Evolutionary conservation across 2,329 filamentous ascomycete genomes (phyloP).

Genomic region (Zasmidium citrigriseum): DNA sequence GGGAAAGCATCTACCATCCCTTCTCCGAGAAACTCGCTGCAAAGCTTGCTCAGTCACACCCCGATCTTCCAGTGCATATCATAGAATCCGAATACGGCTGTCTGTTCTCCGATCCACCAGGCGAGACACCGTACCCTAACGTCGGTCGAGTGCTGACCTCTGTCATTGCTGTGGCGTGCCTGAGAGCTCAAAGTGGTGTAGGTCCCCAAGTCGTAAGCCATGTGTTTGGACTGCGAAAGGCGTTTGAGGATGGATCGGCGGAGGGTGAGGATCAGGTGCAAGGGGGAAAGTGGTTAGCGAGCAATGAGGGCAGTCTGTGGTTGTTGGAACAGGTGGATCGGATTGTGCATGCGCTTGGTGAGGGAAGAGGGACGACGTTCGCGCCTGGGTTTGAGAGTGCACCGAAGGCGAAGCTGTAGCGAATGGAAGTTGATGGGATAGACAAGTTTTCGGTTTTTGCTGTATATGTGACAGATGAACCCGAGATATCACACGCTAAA

Average conservation of each 20-base stretch:
- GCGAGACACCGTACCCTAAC: conserved; percentile 40
- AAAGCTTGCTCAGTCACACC: conserved; percentile 74
- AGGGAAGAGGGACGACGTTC: conserved; percentile 56
- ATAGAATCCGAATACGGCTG: conserved; percentile 72
- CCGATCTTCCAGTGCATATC: conserved; percentile 80
- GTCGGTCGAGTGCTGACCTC: conserved; percentile 73
- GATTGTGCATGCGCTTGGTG: conserved; percentile 54
- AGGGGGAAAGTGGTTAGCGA: conserved; percentile 64
- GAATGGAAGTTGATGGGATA: too few relatives aligned
- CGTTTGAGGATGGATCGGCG: conserved; percentile 64
- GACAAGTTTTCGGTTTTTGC: too few relatives aligned
- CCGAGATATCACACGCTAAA: too few relatives aligned
- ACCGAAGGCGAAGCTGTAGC: conserved; percentile 46
- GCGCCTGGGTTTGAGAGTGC: conserved; percentile 50
- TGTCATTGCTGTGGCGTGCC: conserved; percentile 70
- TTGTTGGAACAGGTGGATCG: conserved; percentile 62
- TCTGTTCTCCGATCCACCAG: conserved; percentile 65
- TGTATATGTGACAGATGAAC: too few relatives aligned
- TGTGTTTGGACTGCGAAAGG: conserved; percentile 78
- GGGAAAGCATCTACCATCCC: conserved; percentile 75
- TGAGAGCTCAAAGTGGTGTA: conserved; percentile 78
- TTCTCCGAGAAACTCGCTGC: conserved; percentile 70
- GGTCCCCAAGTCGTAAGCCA: conserved; percentile 81
- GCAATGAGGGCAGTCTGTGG: conserved; percentile 67
- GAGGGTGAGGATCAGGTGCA: conserved; percentile 56